Evolutionary conservation across 805 yeast genomes (phyloP), one percentile per base, ranked within the genome.

Genomic region (Lipomyces mesembrius): DNA sequence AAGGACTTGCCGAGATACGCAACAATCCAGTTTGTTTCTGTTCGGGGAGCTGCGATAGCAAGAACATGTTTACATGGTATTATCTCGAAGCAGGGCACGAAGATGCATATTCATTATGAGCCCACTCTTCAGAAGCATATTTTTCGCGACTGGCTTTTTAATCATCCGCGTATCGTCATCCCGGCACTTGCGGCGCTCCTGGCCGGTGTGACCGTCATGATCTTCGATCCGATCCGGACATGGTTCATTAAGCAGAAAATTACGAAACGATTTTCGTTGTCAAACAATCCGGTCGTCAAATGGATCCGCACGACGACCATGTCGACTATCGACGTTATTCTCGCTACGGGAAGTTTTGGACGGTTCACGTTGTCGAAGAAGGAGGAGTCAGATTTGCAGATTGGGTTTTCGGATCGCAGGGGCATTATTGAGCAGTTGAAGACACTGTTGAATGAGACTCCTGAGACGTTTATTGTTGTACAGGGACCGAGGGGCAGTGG

Each of bases 401-500:
- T 65, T 32, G 63, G 65, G 32, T 89, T 96, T 96, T 83, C 84
- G 46, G 96, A 92, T 73, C 81, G 97, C 55, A 77, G 81, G 51
- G 89, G 87, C 61, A 84, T 85, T 67, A 86, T 89, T 0, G 86
- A 87, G 65, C 91, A 89, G 70, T 75, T 95, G 64, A 84, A 83
- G 71, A 80, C 90, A 71, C 90, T 96, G 95, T 80, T 95, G 5
- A 87, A 87, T 65, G 99, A 95, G 76, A 93, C 92, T 69, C 87
- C 88, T n/a, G 88, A 90, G 76, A 91, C 98, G 1, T 95, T 92
- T 75, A 92, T 94, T 32, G 86, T 95, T 2, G 87, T 95, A 2
- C 86, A 88, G 69, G 99, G 99, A 12, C 98, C 99, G 4, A 84
- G 91, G 71, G 99, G 99, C 4, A 87, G 96, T n/a, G 99, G 98